Conservation (phyloP, 495 filamentous ascomycete species). For the Clohesyomyces aquaticus region DNA sequence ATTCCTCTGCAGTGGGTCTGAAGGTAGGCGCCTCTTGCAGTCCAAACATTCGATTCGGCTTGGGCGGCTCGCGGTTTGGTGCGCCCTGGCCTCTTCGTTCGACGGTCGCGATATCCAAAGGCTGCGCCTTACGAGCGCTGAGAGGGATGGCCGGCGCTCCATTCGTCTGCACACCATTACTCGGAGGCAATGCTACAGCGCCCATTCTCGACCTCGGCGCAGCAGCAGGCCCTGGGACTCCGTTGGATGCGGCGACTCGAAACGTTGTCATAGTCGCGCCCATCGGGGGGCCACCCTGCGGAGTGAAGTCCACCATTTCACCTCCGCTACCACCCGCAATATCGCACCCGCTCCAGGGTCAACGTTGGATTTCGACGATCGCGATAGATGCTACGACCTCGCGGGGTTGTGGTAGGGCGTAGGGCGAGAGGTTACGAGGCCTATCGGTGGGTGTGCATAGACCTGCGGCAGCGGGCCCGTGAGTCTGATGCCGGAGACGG, state of each 20-base stretch:
- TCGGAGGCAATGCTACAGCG: slow-evolving; percentile 7
- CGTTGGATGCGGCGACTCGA: slow-evolving; percentile 24
- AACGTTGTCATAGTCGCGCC: slow-evolving; percentile 36
- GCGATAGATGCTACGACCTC: not conserved
- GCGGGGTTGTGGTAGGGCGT: not conserved
- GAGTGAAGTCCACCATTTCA: slow-evolving; percentile 30
- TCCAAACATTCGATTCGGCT: slow-evolving; percentile 77
- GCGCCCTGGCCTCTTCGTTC: slow-evolving; percentile 84
- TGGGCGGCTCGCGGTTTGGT: slow-evolving; percentile 72
- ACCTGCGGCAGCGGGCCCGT: slow-evolving; percentile 24
- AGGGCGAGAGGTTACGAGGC: slow-evolving; percentile 11
- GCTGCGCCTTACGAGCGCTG: slow-evolving; percentile 69
- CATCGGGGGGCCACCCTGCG: slow-evolving; percentile 19
- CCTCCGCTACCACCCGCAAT: slow-evolving; percentile 27
- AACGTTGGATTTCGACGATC: not conserved
- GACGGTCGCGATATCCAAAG: slow-evolving; percentile 85
- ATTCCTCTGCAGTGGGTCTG: slow-evolving; percentile 88
- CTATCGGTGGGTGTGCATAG: slow-evolving; percentile 36
- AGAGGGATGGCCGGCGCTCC: slow-evolving; percentile 53
- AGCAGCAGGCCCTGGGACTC: slow-evolving; percentile 24
- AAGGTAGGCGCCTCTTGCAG: slow-evolving; percentile 91
- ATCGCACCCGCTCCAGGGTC: slow-evolving; percentile 13
- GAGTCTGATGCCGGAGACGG: not conserved
- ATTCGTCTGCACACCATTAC: slow-evolving; percentile 37
- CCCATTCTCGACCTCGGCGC: slow-evolving; percentile 35